Evolutionary conservation across 148 eudicot species (phyloP).

Genomic region (Amaranthus cruentus): DNA sequence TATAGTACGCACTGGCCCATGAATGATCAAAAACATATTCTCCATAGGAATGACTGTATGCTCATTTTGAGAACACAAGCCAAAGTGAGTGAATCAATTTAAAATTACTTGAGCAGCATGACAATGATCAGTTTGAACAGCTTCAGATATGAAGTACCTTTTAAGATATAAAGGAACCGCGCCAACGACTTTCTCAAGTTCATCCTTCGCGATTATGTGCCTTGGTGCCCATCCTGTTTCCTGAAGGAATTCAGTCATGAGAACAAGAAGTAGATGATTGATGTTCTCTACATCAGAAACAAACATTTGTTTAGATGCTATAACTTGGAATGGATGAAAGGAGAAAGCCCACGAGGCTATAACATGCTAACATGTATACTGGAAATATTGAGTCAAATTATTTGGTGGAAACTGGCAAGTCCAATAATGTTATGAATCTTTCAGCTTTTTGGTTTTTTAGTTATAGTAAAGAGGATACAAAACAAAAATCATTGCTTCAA

Average conservation of each 20-base stretch:
- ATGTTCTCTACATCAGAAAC: not conserved
- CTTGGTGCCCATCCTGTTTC: conserved; percentile 89
- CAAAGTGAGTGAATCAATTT: conserved; percentile 6
- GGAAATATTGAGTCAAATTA: not conserved
- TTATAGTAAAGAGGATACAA: not conserved
- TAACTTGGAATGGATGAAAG: not conserved
- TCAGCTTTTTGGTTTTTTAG: not conserved
- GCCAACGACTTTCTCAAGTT: conserved; percentile 56
- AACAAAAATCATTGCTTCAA: too few relatives aligned
- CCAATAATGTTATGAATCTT: not conserved
- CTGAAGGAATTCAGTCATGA: conserved; percentile 39
- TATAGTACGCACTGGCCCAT: conserved; percentile 94
- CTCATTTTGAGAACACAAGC: conserved; percentile 16
- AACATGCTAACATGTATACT: not conserved
- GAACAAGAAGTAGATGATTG: not conserved
- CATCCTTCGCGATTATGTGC: conserved; percentile 79
- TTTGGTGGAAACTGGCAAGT: not conserved
- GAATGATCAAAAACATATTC: conserved; percentile 97
- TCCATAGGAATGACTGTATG: conserved; percentile 92
- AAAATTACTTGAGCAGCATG: not conserved
- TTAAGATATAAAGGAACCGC: conserved; percentile 88
- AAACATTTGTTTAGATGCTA: not conserved
- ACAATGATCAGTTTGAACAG: not conserved
- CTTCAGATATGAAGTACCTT: conserved; percentile 43
- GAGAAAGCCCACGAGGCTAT: not conserved